Evolutionary conservation across 2,329 filamentous ascomycete species (phyloP).

Genomic region (Trichoderma atroviride): DNA sequence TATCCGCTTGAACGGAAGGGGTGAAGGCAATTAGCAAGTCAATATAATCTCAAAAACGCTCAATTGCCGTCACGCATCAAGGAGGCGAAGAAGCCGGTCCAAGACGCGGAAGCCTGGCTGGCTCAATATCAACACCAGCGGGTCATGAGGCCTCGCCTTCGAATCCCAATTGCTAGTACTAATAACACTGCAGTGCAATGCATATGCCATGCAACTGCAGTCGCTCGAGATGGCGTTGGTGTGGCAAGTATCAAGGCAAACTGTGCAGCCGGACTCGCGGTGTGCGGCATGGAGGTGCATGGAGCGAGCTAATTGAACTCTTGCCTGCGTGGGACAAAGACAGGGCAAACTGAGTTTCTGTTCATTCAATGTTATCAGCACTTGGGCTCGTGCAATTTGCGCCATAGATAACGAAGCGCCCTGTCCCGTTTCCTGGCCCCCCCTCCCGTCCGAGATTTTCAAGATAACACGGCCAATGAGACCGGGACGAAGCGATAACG

Average conservation of each 20-base stretch:
- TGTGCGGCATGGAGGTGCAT: conserved; percentile 4
- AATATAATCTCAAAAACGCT: conserved; percentile 1
- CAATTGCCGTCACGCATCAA: neutral
- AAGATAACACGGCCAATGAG: conserved; percentile 12
- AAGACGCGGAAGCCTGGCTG: neutral
- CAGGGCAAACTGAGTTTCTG: neutral
- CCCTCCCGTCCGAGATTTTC: neutral
- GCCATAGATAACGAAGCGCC: conserved; percentile 25
- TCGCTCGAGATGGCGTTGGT: neutral
- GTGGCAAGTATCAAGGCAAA: neutral
- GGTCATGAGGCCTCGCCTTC: neutral
- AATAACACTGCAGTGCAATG: neutral
- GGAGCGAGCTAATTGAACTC: neutral
- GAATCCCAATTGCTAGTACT: neutral
- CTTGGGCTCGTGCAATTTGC: conserved; percentile 15
- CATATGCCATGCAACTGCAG: neutral
- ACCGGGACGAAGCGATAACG: conserved; percentile 7
- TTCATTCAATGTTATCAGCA: neutral
- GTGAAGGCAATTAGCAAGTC: neutral
- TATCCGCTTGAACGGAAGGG: neutral
- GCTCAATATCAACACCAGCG: neutral
- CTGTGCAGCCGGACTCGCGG: neutral
- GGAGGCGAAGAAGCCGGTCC: neutral
- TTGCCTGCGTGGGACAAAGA: conserved; percentile 1
- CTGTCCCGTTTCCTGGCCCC: neutral